Evolutionary conservation across 2,329 filamentous ascomycete genomes (phyloP).

Genomic region (Didymosphaeria variabile): DNA sequence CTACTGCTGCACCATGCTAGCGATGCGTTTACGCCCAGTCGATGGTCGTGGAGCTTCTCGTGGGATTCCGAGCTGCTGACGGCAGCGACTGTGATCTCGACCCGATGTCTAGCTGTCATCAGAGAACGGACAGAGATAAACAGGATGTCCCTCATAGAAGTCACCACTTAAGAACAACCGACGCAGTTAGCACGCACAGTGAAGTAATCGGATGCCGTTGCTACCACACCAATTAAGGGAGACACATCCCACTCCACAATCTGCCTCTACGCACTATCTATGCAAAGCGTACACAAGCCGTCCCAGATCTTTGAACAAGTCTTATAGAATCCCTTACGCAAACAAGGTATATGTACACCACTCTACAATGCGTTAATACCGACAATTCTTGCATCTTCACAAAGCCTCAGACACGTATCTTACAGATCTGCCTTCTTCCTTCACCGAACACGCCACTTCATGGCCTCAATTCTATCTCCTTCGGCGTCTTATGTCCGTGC

Average conservation of each 20-base stretch:
- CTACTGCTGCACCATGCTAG: too few species aligned
- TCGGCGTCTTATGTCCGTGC: slow-evolving; percentile 32
- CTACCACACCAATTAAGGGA: not conserved
- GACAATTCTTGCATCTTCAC: slow-evolving; percentile 5
- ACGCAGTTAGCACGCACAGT: too few species aligned
- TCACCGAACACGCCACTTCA: slow-evolving; percentile 3
- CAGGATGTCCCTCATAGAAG: too few species aligned
- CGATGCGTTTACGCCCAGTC: too few species aligned
- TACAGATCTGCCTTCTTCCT: slow-evolving; percentile 4
- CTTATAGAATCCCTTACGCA: not conserved
- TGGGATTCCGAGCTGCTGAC: not conserved
- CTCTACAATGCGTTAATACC: not conserved
- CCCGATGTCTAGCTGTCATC: too few species aligned
- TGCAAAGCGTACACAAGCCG: not conserved
- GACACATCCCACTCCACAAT: not conserved
- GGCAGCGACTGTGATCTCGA: not conserved
- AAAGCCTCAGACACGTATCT: slow-evolving; percentile 2
- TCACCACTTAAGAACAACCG: not conserved
- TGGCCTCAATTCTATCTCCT: slow-evolving; percentile 34
- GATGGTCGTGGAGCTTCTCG: too few species aligned
- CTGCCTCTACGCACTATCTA: not conserved
- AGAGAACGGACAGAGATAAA: too few species aligned
- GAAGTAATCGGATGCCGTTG: too few species aligned
- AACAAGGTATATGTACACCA: slow-evolving; percentile 4
- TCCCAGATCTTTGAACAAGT: not conserved